phyloP scores from a whole-genome alignment of 2,329 filamentous ascomycete species.

The Xylaria hypoxylon region DNA sequence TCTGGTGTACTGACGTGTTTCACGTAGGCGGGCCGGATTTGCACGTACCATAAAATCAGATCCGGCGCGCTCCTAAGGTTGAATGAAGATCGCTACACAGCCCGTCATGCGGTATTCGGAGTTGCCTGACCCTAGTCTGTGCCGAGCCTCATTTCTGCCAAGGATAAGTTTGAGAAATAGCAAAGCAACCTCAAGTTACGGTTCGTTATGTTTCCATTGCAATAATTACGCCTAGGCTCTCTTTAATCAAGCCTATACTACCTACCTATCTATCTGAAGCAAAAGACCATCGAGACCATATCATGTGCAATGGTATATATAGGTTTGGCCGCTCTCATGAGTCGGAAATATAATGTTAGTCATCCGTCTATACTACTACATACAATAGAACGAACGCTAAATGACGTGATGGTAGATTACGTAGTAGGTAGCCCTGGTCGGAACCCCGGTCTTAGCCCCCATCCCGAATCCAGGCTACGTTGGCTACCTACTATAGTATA shows the following conservation, averaged over 20 bases:
- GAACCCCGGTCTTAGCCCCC: not conserved
- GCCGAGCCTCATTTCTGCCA: not conserved
- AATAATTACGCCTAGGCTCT: too few species aligned
- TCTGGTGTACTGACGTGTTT: slow-evolving; percentile 45
- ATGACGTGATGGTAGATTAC: slow-evolving; percentile 8
- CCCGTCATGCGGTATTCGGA: slow-evolving; percentile 36
- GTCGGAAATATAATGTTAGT: not conserved
- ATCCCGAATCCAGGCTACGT: not conserved
- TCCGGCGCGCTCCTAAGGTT: slow-evolving; percentile 40
- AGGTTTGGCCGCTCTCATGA: not conserved
- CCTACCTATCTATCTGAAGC: not conserved
- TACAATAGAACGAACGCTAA: too few species aligned
- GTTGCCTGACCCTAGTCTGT: slow-evolving; percentile 26
- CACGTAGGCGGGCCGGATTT: slow-evolving; percentile 44
- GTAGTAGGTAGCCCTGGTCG: slow-evolving; percentile 1
- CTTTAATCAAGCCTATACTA: not conserved
- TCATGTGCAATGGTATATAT: not conserved
- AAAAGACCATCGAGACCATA: not conserved
- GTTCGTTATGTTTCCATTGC: not conserved
- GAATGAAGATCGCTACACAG: slow-evolving; percentile 41
- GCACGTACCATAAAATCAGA: slow-evolving; percentile 42
- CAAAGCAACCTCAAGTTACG: not conserved
- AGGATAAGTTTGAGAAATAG: not conserved
- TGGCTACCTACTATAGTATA: not conserved
- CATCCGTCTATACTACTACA: not conserved